These are phyloP conservation scores for Anaeromyces robustus DNA, from an alignment of 192 early-diverging fungal species.

Conservation along the genomic window DNA sequence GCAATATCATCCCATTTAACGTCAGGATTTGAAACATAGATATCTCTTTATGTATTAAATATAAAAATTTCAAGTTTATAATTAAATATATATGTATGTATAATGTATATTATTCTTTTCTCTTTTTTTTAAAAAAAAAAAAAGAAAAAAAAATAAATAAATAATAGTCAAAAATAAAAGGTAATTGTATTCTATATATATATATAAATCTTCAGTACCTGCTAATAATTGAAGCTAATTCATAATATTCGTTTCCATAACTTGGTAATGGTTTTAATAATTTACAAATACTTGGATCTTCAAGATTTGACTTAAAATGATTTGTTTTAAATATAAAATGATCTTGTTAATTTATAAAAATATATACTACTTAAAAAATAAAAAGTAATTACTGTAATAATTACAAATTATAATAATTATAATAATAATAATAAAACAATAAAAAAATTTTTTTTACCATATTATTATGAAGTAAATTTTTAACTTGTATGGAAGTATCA, in stretches of 20 bases:
- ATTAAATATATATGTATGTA: too few species aligned
- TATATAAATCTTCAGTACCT: slow-evolving; percentile 3
- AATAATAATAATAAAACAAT: not conserved
- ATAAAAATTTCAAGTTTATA: too few species aligned
- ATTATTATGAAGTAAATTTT: not conserved
- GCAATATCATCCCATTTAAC: slow-evolving; percentile 30
- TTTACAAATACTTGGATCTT: not conserved
- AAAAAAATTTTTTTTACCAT: not conserved
- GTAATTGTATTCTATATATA: too few species aligned
- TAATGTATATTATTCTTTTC: too few species aligned
- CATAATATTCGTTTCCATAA: slow-evolving; percentile 25
- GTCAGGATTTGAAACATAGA: slow-evolving; percentile 29
- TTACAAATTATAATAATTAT: not conserved
- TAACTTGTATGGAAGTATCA: slow-evolving; percentile 1
- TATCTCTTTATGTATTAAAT: slow-evolving; percentile 14
- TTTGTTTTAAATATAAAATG: too few species aligned
- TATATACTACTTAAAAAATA: too few species aligned
- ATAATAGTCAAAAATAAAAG: too few species aligned
- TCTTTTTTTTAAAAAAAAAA: too few species aligned
- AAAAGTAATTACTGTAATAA: too few species aligned
- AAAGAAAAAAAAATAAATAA: too few species aligned
- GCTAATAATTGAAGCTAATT: slow-evolving; percentile 28
- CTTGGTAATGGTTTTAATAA: slow-evolving; percentile 30
- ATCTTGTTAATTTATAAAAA: too few species aligned
- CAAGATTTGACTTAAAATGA: not conserved